These are phyloP conservation scores for Pyrenochaeta sp. DNA, from an alignment of 2,329 filamentous ascomycete genomes.

Conservation along the genomic window DNA sequence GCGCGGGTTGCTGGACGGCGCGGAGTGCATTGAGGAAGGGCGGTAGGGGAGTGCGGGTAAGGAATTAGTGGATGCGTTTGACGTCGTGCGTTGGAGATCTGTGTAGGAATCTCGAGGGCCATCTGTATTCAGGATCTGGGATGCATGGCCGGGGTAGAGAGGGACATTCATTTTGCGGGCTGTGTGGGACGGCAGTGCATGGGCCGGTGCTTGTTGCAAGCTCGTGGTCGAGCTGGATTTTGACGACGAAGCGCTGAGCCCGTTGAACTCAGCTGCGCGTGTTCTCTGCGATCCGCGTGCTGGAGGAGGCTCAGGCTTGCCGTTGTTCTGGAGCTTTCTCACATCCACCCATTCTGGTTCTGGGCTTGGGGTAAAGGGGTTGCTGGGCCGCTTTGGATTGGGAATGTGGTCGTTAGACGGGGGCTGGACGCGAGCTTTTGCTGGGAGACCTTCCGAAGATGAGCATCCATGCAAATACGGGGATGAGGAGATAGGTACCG, in stretches of 20 bases:
- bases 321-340: conserved; percentile 23
- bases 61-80: conserved; percentile 40
- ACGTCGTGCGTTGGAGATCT: conserved; percentile 32
- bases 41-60: conserved; percentile 31
- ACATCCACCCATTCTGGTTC: conserved; percentile 84
- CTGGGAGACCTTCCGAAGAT: conserved; percentile 67
- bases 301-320: conserved; percentile 41
- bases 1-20: conserved; percentile 23
- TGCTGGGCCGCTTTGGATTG: conserved; percentile 77
- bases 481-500: conserved; percentile 63
- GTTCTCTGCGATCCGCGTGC: conserved; percentile 38
- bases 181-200: conserved; percentile 13
- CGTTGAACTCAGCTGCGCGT: conserved; percentile 41
- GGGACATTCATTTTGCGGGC: conserved; percentile 43
- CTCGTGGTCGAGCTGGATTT: conserved; percentile 26
- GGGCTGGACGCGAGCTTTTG: conserved; percentile 73
- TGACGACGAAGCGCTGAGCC: conserved; percentile 11
- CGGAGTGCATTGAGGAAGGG: conserved; percentile 6
- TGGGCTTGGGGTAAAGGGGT: conserved; percentile 77
- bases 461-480: conserved; percentile 29
- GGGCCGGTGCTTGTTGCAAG: conserved; percentile 13
- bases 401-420: conserved; percentile 69
- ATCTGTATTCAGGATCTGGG: conserved; percentile 31
- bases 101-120: conserved; percentile 22
- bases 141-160: conserved; percentile 29